These are phyloP conservation scores for Ampelomyces quisqualis DNA, from an alignment of 2,329 filamentous ascomycete genomes.

Conservation along the genomic window DNA sequence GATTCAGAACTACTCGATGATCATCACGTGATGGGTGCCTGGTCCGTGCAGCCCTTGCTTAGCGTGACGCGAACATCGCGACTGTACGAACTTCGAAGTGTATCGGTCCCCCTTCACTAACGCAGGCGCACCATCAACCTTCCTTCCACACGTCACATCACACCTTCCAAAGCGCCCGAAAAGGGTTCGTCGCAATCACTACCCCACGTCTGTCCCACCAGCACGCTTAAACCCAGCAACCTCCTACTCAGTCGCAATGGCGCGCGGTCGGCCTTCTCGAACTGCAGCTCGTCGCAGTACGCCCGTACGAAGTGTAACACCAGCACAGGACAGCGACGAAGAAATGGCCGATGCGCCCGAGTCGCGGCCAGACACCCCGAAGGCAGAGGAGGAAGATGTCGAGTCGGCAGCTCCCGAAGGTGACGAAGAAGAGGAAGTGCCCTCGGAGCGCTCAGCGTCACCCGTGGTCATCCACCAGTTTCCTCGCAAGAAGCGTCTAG, in stretches of 20 bases:
- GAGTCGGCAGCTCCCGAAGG: slow-evolving; percentile 51
- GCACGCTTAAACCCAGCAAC: not conserved
- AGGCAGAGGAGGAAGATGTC: slow-evolving; percentile 51
- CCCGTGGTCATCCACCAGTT: slow-evolving; percentile 58
- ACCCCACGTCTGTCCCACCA: not conserved
- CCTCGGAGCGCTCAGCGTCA: slow-evolving; percentile 49
- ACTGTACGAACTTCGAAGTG: slow-evolving; percentile 4
- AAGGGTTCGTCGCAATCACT: not conserved
- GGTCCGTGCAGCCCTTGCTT: slow-evolving; percentile 1
- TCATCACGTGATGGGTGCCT: not conserved
- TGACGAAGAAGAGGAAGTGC: slow-evolving; percentile 46
- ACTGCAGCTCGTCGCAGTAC: slow-evolving; percentile 44
- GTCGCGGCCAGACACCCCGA: slow-evolving; percentile 43
- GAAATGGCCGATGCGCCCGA: slow-evolving; percentile 40
- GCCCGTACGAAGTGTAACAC: slow-evolving; percentile 39
- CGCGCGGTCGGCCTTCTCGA: slow-evolving; percentile 41
- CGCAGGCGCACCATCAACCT: not conserved
- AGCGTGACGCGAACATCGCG: slow-evolving; percentile 15
- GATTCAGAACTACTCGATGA: too few species aligned
- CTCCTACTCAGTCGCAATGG: slow-evolving; percentile 26
- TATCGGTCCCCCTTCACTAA: slow-evolving; percentile 2
- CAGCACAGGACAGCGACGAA: slow-evolving; percentile 38
- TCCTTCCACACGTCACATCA: not conserved
- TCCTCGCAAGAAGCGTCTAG: slow-evolving; percentile 70
- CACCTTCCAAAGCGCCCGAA: not conserved